phyloP scores from a whole-genome alignment of 176 grass and related monocot species.

The Themeda triandra region DNA sequence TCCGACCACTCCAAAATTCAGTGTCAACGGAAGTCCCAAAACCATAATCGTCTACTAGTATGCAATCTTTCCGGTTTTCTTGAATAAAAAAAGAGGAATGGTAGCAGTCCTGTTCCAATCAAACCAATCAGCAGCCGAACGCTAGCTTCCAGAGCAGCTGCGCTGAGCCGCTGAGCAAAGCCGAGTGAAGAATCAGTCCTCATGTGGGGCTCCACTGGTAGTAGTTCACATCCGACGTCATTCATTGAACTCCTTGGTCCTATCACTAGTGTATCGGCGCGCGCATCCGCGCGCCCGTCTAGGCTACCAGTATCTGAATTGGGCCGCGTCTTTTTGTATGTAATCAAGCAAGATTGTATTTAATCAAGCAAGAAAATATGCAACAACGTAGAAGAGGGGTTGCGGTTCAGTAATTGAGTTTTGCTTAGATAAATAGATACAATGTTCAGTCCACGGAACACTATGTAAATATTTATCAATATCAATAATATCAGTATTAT shows the following conservation, averaged over 20 bases:
- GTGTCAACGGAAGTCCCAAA: neutral
- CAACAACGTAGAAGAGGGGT: no score
- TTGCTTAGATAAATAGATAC: no score
- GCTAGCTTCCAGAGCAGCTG: neutral
- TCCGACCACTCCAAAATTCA: neutral
- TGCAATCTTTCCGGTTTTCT: neutral
- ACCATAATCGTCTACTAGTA: neutral
- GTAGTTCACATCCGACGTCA: neutral
- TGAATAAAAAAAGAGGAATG: neutral
- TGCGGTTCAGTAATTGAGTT: no score
- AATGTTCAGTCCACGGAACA: no score
- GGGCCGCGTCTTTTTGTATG: no score
- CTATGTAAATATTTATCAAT: no score
- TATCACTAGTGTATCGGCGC: no score
- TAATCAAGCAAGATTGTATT: no score
- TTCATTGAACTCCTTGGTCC: neutral
- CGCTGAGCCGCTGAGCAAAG: neutral
- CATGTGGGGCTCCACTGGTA: neutral
- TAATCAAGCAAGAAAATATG: no score
- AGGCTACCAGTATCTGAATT: no score
- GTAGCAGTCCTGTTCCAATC: neutral
- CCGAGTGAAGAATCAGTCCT: neutral
- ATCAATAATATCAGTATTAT: no score
- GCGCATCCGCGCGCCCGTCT: no score
- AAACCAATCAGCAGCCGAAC: neutral